phyloP scores from a whole-genome alignment of 108 stramenopile species.

The Ochromonas danica region DNA sequence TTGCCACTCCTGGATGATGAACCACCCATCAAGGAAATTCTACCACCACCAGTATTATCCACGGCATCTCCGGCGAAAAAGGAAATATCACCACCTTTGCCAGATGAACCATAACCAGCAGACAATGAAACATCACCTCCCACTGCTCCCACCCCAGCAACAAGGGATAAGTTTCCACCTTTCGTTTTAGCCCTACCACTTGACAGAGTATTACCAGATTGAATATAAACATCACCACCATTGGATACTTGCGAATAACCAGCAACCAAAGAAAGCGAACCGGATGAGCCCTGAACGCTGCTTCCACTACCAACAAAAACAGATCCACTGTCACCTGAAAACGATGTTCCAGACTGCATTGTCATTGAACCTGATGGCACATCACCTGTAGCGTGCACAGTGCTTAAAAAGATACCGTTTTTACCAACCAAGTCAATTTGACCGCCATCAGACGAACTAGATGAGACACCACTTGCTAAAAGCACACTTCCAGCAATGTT shows the following conservation, averaged over 20 bases:
- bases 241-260: background rate
- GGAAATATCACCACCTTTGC: background rate
- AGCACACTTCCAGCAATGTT: background rate
- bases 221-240: constrained; percentile 24
- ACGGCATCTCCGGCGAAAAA: background rate
- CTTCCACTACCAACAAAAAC: background rate
- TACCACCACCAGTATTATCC: background rate
- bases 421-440: constrained; percentile 1
- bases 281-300: too few relatives aligned
- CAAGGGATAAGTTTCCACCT: background rate
- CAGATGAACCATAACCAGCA: background rate
- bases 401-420: background rate
- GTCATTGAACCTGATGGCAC: too few relatives aligned
- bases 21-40: background rate
- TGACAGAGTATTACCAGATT: background rate
- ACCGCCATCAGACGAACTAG: constrained; percentile 5
- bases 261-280: background rate
- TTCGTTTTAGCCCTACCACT: too few relatives aligned
- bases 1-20: background rate
- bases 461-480: constrained; percentile 1
- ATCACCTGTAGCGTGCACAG: too few relatives aligned
- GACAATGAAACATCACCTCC: background rate
- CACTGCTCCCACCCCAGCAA: background rate
- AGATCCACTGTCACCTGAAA: constrained; percentile 27
- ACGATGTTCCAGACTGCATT: constrained; percentile 18